These are phyloP conservation scores for Polychytrium aggregatum DNA, from an alignment of 192 early-diverging fungal species.

Conservation along the genomic window DNA sequence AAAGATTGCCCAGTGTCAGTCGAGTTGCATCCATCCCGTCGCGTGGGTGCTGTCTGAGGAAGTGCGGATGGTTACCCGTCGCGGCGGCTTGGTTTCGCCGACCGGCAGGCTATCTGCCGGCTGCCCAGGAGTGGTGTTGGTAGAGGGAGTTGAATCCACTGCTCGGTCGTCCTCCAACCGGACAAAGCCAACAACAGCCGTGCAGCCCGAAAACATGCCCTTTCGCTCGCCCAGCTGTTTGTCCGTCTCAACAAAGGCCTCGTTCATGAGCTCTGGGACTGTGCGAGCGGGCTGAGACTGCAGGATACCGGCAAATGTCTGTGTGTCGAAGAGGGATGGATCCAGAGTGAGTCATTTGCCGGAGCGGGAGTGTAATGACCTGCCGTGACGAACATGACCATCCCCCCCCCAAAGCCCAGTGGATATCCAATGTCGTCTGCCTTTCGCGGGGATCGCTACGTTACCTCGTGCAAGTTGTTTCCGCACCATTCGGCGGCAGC, in stretches of 20 bases:
- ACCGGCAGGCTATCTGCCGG: too few species aligned
- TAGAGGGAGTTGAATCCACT: neutral
- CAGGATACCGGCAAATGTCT: slow-evolving; percentile 59
- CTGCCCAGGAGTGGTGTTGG: neutral
- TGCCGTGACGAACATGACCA: too few species aligned
- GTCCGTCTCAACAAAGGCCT: slow-evolving; percentile 75
- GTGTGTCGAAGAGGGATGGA: neutral
- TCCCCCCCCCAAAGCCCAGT: too few species aligned
- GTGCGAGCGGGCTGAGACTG: slow-evolving; percentile 37
- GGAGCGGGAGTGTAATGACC: too few species aligned
- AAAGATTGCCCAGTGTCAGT: too few species aligned
- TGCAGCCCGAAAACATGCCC: slow-evolving; percentile 80
- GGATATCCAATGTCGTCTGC: too few species aligned
- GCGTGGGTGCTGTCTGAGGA: too few species aligned
- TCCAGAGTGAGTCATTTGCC: too few species aligned
- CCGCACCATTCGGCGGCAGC: slow-evolving; percentile 95
- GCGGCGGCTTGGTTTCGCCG: too few species aligned
- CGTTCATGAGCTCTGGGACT: slow-evolving; percentile 72
- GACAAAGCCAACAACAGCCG: slow-evolving; percentile 75
- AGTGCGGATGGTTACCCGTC: too few species aligned
- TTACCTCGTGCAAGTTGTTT: slow-evolving; percentile 67
- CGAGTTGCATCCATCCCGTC: too few species aligned
- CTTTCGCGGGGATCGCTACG: too few species aligned
- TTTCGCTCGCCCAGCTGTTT: slow-evolving; percentile 64
- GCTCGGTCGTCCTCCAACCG: slow-evolving; percentile 25